Evolutionary conservation across 2,329 filamentous ascomycete species (phyloP).

Genomic region (Xylaria polymorpha): DNA sequence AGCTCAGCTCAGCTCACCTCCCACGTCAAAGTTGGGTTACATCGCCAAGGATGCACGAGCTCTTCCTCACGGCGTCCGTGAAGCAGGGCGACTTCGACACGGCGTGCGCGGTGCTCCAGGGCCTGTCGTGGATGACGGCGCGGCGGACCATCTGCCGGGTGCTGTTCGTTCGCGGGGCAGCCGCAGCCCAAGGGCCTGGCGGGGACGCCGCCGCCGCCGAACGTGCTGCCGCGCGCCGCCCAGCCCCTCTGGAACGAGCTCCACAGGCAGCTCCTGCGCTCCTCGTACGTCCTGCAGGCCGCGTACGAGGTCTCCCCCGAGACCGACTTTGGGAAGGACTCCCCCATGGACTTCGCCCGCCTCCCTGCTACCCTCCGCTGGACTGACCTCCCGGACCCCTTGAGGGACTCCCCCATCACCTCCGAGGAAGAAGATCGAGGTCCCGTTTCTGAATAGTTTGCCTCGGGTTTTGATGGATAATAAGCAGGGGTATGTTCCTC

Average conservation of each 20-base stretch:
- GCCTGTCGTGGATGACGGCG: slow-evolving; percentile 67
- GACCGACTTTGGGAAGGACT: slow-evolving; percentile 57
- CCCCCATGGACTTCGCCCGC: slow-evolving; percentile 55
- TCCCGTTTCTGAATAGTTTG: slow-evolving; percentile 64
- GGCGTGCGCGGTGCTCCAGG: slow-evolving; percentile 65
- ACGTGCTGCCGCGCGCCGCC: slow-evolving; percentile 26
- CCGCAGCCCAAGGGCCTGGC: slow-evolving; percentile 59
- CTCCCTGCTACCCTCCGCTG: slow-evolving; percentile 64
- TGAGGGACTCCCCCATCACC: slow-evolving; percentile 59
- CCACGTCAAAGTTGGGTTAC: background rate
- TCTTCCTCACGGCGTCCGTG: slow-evolving; percentile 68
- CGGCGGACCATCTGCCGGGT: slow-evolving; percentile 63
- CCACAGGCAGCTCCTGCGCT: slow-evolving; percentile 64
- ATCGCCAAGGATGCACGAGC: slow-evolving; percentile 64
- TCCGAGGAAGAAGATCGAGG: slow-evolving; percentile 68
- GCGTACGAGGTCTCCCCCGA: slow-evolving; percentile 65
- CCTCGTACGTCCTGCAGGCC: slow-evolving; percentile 68
- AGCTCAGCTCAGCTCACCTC: slow-evolving; percentile 3
- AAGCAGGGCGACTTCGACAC: slow-evolving; percentile 61
- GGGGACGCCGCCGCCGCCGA: slow-evolving; percentile 50
- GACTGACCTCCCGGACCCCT: slow-evolving; percentile 70
- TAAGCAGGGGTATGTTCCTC: slow-evolving; percentile 59
- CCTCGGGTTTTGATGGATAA: slow-evolving; percentile 63
- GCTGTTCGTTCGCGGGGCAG: slow-evolving; percentile 65
- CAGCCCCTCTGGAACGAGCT: slow-evolving; percentile 63